Evolutionary conservation across 495 filamentous ascomycete genomes (phyloP).

Genomic region (Lasiosphaeriaceae sp.): DNA sequence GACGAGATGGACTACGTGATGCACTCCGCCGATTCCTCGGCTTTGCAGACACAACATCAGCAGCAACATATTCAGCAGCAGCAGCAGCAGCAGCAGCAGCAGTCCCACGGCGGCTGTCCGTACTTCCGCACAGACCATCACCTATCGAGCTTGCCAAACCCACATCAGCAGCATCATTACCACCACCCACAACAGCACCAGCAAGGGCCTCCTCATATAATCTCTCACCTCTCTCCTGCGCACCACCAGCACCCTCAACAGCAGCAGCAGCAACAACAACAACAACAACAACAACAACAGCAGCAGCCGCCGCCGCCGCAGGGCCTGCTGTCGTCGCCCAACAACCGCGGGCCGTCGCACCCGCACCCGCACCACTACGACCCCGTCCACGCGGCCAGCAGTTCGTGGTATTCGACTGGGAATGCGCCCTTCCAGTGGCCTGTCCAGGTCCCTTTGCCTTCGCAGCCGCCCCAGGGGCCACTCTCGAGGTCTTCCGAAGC

Average conservation of each 20-base stretch:
- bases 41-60: background rate
- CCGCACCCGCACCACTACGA: constrained; percentile 17
- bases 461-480: background rate
- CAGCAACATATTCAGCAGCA: background rate
- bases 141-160: background rate
- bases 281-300: constrained; percentile 1
- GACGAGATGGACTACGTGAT: constrained; percentile 23
- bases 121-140: background rate
- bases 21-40: constrained; percentile 14
- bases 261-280: constrained; percentile 1
- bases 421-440: constrained; percentile 11
- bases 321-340: background rate
- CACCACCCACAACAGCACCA: constrained; percentile 2
- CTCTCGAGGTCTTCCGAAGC: background rate
- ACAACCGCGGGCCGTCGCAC: background rate
- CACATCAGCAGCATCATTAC: constrained; percentile 2
- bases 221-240: background rate
- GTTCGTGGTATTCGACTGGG: constrained; percentile 10
- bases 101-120: background rate
- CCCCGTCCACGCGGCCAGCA: constrained; percentile 19
- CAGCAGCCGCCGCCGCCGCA: constrained; percentile 2
- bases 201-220: too few species aligned
- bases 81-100: background rate
- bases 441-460: background rate
- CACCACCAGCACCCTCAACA: constrained; percentile 3